Conservation (phyloP, 768 basidiomycete genomes). For the Sutorius australiensis region DNA sequence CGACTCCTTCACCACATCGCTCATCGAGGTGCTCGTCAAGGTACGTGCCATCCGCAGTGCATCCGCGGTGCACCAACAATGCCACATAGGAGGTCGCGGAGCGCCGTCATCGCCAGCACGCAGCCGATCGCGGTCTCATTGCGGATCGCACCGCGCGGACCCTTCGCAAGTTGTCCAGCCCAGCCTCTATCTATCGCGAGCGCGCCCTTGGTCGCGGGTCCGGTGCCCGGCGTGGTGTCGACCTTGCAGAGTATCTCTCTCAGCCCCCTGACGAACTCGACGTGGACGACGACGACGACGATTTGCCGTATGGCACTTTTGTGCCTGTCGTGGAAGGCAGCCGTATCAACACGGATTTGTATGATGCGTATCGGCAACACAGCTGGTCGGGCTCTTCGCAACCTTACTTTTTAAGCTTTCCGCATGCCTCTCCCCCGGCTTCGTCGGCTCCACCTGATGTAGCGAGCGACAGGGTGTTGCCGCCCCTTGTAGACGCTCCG, state of each 20-base stretch:
- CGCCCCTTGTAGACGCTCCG: constrained; percentile 28
- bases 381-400: constrained; percentile 28
- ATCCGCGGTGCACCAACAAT: background rate
- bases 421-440: constrained; percentile 26
- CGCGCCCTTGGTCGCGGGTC: constrained; percentile 37
- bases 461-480: constrained; percentile 23
- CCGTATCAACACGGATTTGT: constrained; percentile 56
- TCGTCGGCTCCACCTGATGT: constrained; percentile 25
- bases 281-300: constrained; percentile 66
- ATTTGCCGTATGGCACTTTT: constrained; percentile 42
- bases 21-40: constrained; percentile 76
- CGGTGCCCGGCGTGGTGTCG: constrained; percentile 29
- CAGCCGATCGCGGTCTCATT: constrained; percentile 55
- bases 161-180: constrained; percentile 53
- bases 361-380: constrained; percentile 55
- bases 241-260: constrained; percentile 51
- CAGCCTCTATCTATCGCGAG: constrained; percentile 52
- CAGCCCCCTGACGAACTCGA: constrained; percentile 54
- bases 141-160: constrained; percentile 64
- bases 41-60: constrained; percentile 37
- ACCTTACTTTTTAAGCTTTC: constrained; percentile 21
- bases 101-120: constrained; percentile 51
- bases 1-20: constrained; percentile 73
- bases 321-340: constrained; percentile 45
- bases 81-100: constrained; percentile 68